phyloP scores from a whole-genome alignment of 495 filamentous ascomycete genomes.

The Evansstolkia leycettana region DNA sequence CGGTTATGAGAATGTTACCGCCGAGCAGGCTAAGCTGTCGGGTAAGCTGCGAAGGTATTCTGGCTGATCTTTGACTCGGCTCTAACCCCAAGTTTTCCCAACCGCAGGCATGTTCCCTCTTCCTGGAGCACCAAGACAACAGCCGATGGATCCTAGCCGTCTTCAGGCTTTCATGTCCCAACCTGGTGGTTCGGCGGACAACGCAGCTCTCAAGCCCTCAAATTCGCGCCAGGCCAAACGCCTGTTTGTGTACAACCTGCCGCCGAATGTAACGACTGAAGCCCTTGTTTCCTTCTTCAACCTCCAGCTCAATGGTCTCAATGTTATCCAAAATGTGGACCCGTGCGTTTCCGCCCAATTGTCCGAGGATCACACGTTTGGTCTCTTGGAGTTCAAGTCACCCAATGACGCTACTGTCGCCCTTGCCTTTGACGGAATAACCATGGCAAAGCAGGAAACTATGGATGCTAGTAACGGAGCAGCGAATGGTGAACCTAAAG shows the following conservation, averaged over 20 bases:
- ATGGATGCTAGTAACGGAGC: constrained; percentile 38
- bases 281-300: constrained; percentile 80
- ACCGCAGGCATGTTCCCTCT: constrained; percentile 82
- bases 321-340: constrained; percentile 72
- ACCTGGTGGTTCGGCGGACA: constrained; percentile 60
- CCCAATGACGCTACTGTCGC: constrained; percentile 82
- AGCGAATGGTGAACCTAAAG: constrained; percentile 41
- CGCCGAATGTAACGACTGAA: constrained; percentile 55
- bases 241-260: constrained; percentile 75
- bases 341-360: constrained; percentile 80
- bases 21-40: constrained; percentile 98
- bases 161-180: constrained; percentile 94
- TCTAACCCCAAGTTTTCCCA: background rate
- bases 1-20: constrained; percentile 96
- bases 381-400: constrained; percentile 83
- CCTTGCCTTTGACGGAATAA: constrained; percentile 77
- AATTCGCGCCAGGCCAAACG: constrained; percentile 91
- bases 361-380: constrained; percentile 64
- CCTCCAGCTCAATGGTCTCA: constrained; percentile 84
- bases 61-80: background rate
- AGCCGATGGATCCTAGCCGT: constrained; percentile 90
- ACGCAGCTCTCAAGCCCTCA: constrained; percentile 71
- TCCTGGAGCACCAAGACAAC: constrained; percentile 86
- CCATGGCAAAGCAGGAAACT: constrained; percentile 63
- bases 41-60: constrained; percentile 32